Evolutionary conservation across 495 filamentous ascomycete species (phyloP).

Genomic region (Neurospora sp.): DNA sequence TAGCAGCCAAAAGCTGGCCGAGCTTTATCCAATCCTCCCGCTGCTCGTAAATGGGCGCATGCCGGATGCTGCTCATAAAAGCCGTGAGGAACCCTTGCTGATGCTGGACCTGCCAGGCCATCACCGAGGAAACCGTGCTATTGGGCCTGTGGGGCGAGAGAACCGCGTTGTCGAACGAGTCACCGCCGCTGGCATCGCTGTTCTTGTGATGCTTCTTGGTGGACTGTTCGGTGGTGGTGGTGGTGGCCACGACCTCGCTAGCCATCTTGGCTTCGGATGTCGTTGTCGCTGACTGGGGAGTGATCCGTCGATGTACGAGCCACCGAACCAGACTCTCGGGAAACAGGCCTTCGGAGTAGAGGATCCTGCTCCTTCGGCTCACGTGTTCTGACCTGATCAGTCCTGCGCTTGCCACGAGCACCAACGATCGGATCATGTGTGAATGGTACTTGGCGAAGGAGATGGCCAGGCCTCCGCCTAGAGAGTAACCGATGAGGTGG

Average conservation of each 20-base stretch:
- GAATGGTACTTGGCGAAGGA: slow-evolving; percentile 64
- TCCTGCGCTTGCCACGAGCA: slow-evolving; percentile 67
- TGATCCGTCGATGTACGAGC: slow-evolving; percentile 47
- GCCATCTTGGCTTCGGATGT: slow-evolving; percentile 21
- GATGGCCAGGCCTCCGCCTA: slow-evolving; percentile 69
- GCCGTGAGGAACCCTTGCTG: slow-evolving; percentile 46
- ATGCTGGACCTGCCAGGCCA: slow-evolving; percentile 45
- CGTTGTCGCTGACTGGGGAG: slow-evolving; percentile 11
- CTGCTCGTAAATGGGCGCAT: slow-evolving; percentile 47
- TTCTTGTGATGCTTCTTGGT: slow-evolving; percentile 11
- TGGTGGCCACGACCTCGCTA: slow-evolving; percentile 15
- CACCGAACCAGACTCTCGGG: slow-evolving; percentile 46
- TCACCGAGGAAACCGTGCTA: slow-evolving; percentile 32
- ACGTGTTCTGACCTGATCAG: slow-evolving; percentile 34
- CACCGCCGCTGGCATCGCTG: slow-evolving; percentile 27
- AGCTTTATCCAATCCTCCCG: slow-evolving; percentile 49
- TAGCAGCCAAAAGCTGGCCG: slow-evolving; percentile 35
- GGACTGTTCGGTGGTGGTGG: not conserved
- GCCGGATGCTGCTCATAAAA: slow-evolving; percentile 45
- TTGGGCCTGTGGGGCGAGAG: slow-evolving; percentile 28
- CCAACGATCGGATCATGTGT: slow-evolving; percentile 53
- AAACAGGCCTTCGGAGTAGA: slow-evolving; percentile 32
- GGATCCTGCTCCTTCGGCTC: slow-evolving; percentile 26
- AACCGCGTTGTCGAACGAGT: slow-evolving; percentile 29
- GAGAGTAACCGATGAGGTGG: slow-evolving; percentile 68